Evolutionary conservation across 2,329 filamentous ascomycete genomes (phyloP), one percentile per base, ranked within the genome.

Genomic region (Teratosphaeria zuluensis): DNA sequence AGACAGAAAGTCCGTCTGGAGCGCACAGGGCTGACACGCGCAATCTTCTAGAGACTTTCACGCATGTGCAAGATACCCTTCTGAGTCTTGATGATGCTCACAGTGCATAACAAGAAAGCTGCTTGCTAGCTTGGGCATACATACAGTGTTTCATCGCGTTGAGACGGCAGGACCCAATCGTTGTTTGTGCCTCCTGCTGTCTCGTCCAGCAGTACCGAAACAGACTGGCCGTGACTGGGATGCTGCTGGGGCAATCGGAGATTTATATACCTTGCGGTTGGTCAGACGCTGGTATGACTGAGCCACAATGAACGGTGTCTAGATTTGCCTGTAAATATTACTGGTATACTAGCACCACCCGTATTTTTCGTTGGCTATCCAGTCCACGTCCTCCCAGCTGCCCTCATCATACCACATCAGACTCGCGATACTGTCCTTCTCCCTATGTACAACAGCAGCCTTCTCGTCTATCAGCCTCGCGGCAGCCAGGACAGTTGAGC

Each of bases 351-450:
- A 92, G 70, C 86, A 90, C 88, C 88, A 92, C 1, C 79, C 87
- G 74, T 83, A 91, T 75, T 90, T 91, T 73, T 92, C 87, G 67
- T 88, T 90, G 12, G 79, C 82, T 55, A 90, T 74, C 88, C 89
- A 92, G 55, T 88, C 83, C 5, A 90, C 73, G 28, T 81, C 76
- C 5, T 74, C 67, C 4, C 78, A 81, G 30, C 53, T 60, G 12
- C 72, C 72, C 9, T 76, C 74, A 1, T 83, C 85, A 66, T 88
- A 87, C 87, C 87, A 91, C 73, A 81, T 83, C 72, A 92, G 69
- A 66, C 86, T 87, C 0, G 87, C 77, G 60, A 92, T 88, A 70
- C 86, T 89, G 56, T 86, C 81, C 55, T 73, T 75, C 57, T 90
- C 83, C 35, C 89, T 76, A 58, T 81, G 76, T 21, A 79, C 69